Evolutionary conservation across 257 asterid species (phyloP), one percentile per base, ranked within the genome.

Genomic region (Solanum etuberosum): DNA sequence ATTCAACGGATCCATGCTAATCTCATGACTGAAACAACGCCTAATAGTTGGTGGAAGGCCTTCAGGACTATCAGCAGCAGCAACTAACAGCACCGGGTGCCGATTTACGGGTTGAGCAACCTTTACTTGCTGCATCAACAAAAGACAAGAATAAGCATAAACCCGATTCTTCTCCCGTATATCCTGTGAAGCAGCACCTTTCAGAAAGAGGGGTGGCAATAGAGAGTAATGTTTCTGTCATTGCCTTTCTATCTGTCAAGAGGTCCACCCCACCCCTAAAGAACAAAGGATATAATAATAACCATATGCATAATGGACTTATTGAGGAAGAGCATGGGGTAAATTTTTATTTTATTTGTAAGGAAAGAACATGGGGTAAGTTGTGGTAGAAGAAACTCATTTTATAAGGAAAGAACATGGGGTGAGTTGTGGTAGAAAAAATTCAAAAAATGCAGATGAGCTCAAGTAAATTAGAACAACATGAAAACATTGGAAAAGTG

Each of bases 1-100:
- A 32, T 88, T 93, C 91, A 95, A 93, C 43, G 96, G 91, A 80
- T 92, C 96, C 92, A 97, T 91, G 83, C 92, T 93, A 73, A 97
- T 89, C 94, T 97, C 99, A 92, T 94, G 99, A 89, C 96, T 97
- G 90, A 96, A 97, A 88, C 99, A 95, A 23, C 98, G 98, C 85
- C 99, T 92, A 82, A 97, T 94, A 67, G 92, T 88, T 87, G 96
- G 96, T 89, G 98, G 97, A 72, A 95, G 94, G 83, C 98, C 99
- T 93, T 97, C 99, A 86, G 94, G 88, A 89, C 89, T 92, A 85
- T 96, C 98, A 71, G 96, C 97, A 89, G 97, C 91, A 37, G 99
- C 98, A 88, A 97, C 89, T 83, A 97, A 94, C 89, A 97, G 91
- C 89, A 95, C 92, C 7, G 94, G 98, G 83, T 94, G 97, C 88